Base-by-base conservation (phyloP, 2,329 filamentous ascomycete species). In the Epichloe glyceriae region DNA sequence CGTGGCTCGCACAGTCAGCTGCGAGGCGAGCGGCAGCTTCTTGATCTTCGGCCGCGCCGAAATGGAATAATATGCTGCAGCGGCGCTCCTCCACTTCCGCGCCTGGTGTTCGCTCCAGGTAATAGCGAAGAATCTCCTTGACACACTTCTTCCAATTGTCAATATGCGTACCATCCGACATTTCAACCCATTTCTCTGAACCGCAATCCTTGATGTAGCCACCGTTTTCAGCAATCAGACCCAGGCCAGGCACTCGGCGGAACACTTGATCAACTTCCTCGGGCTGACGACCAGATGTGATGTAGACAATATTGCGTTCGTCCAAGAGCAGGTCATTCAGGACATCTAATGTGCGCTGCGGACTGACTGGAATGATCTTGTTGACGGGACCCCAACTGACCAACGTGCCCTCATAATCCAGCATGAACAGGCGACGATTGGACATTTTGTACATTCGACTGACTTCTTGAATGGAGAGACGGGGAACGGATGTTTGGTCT, bases 321-420 rank as follows among this genome's bases (percentile, higher is more conserved):
- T 95, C 89, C 10, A 84, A 73, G 10, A 93, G 74, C 14, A 97
- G 70, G 52, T 95, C 88, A 53, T 85, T 89, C 14, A 97, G 69
- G 0, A 88, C 82, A 54, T 90, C 86, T 45, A 95, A 76, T 0
- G 90, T 89, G 30, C 88, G 83, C 70, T 93, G 63, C 3, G 89
- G 89, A 56, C 86, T 94, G 47, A 88, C 85, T 17, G 93, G 76
- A 46, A 95, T 88, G 54, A 93, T 91, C 61, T 86, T 85, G 53
- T 82, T 86, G 51, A 88, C 84, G 0, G 87, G 86, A 4, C 88
- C 88, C 78, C 88, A 93, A 49, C 85, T 88, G 42, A 93, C 87
- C 7, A 97, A 73, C 0, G 91, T 97, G 43, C 89, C 91, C 66
- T 97, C 91, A 61, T 95, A 95, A 62, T 97, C 91, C 43, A 97